Evolutionary conservation across 768 basidiomycete species (phyloP).

Genomic region (Psilocybe azurescens): DNA sequence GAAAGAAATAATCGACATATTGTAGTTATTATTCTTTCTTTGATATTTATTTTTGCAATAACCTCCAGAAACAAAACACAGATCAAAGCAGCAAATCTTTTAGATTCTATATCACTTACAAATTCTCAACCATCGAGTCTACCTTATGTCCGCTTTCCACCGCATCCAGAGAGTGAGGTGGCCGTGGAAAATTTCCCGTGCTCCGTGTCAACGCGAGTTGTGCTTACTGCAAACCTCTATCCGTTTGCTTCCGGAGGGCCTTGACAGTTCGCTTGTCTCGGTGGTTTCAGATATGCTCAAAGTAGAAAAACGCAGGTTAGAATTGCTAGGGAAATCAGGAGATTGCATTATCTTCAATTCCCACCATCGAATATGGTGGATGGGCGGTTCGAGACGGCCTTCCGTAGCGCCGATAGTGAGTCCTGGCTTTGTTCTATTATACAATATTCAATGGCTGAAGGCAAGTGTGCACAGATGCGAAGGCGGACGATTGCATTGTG

Average conservation of each 20-base stretch:
- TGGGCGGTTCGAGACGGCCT: conserved; percentile 50
- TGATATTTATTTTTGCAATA: conserved; percentile 8
- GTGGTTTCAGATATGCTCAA: conserved; percentile 45
- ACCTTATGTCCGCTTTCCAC: conserved; percentile 31
- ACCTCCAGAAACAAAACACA: conserved; percentile 23
- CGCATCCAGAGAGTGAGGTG: conserved; percentile 8
- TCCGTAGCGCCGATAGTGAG: conserved; percentile 54
- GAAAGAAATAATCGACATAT: conserved; percentile 64
- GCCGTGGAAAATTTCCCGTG: conserved; percentile 26
- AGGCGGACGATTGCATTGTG: conserved; percentile 33
- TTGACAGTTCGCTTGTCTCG: conserved; percentile 22
- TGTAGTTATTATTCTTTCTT: conserved; percentile 33
- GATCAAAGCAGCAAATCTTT: conserved; percentile 50
- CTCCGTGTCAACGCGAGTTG: conserved; percentile 47
- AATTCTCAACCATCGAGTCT: conserved; percentile 1
- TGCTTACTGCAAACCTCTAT: conserved; percentile 63
- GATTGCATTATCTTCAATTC: conserved; percentile 44
- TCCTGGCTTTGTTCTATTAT: conserved; percentile 7
- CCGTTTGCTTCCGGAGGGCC: conserved; percentile 39
- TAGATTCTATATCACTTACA: conserved; percentile 38
- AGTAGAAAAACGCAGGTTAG: conserved; percentile 42
- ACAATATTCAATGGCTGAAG: neutral
- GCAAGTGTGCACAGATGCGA: conserved; percentile 27
- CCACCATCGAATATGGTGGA: conserved; percentile 64
- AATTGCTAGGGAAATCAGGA: conserved; percentile 38